phyloP scores from a whole-genome alignment of 192 early-diverging fungal species.

The Diversispora epigaea region DNA sequence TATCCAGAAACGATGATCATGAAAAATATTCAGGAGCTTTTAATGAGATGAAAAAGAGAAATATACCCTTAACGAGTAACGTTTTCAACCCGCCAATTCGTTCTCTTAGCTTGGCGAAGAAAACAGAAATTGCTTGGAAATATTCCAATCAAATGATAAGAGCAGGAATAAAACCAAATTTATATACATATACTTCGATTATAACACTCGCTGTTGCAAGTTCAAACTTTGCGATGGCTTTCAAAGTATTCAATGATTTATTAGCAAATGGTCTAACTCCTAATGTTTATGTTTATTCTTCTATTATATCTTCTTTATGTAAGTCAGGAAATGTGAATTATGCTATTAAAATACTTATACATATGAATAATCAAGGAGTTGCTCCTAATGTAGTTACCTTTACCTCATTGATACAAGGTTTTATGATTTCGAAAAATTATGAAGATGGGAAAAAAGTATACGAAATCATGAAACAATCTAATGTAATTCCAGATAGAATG shows the following conservation, averaged over 20 bases:
- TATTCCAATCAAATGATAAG: slow-evolving; percentile 3
- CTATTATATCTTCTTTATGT: neutral
- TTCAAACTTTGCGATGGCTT: neutral
- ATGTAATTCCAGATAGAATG: slow-evolving; percentile 4
- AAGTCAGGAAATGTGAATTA: neutral
- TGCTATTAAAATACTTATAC: neutral
- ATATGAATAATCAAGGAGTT: neutral
- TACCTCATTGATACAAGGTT: slow-evolving; percentile 16
- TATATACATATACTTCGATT: slow-evolving; percentile 3
- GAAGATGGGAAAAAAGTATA: slow-evolving; percentile 5
- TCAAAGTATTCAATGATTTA: neutral
- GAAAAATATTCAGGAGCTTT: neutral
- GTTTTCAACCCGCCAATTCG: slow-evolving; percentile 6
- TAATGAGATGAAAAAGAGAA: neutral
- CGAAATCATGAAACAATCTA: slow-evolving; percentile 11
- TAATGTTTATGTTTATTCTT: slow-evolving; percentile 4
- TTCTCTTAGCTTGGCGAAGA: neutral
- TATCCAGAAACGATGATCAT: neutral
- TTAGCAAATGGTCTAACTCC: neutral
- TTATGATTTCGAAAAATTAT: neutral
- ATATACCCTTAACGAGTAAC: neutral
- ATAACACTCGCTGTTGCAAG: neutral
- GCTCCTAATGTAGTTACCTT: neutral
- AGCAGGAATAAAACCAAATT: slow-evolving; percentile 1
- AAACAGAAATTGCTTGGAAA: neutral